Conservation (phyloP, 495 filamentous ascomycete genomes). For the Aspergillus indologenus region DNA sequence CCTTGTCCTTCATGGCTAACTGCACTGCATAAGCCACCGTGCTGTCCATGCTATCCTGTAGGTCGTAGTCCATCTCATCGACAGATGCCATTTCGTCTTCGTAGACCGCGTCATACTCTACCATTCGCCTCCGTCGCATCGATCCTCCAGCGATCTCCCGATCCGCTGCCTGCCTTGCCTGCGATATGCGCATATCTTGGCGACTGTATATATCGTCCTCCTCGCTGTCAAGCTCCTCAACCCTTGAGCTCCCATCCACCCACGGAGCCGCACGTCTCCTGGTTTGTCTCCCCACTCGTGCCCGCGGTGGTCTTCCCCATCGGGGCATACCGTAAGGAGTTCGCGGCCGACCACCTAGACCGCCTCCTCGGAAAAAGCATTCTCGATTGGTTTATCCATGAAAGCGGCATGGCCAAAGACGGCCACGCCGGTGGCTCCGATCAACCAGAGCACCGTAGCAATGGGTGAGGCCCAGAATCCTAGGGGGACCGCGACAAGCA, state of each 20-base stretch:
- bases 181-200: constrained; percentile 24
- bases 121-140: constrained; percentile 41
- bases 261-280: constrained; percentile 56
- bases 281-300: constrained; percentile 58
- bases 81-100: constrained; percentile 44
- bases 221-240: constrained; percentile 73
- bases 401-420: constrained; percentile 93
- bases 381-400: constrained; percentile 99
- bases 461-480: constrained; percentile 80
- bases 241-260: constrained; percentile 48
- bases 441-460: constrained; percentile 82
- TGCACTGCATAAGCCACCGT: constrained; percentile 49
- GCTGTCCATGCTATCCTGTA: constrained; percentile 52
- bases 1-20: constrained; percentile 58
- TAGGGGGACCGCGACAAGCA: constrained; percentile 77
- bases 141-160: constrained; percentile 23
- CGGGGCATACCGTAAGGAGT: constrained; percentile 91
- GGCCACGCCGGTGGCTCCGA: constrained; percentile 86
- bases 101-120: constrained; percentile 45
- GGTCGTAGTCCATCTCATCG: constrained; percentile 54
- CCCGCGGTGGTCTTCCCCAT: constrained; percentile 98
- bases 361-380: constrained; percentile 99
- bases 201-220: constrained; percentile 60
- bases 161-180: constrained; percentile 28
- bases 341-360: constrained; percentile 99